Evolutionary conservation across 2,329 filamentous ascomycete genomes (phyloP), one percentile per base, ranked within the genome.

Genomic region (Cladosporium phlei): DNA sequence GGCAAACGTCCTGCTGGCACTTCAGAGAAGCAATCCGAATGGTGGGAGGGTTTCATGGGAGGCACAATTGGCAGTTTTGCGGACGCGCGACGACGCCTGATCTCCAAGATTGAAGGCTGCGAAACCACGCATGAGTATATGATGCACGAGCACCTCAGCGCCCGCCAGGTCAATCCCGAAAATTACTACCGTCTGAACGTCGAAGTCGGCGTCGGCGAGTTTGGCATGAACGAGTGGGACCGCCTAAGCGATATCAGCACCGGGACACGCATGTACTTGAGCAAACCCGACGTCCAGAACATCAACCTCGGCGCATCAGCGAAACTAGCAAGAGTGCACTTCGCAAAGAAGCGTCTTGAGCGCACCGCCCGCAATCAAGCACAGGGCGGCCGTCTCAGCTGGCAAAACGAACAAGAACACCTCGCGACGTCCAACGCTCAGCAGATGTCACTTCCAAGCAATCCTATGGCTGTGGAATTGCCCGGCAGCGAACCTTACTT

Each of bases 141-240:
- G 89, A 70, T 85, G 49, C 81, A 79, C 49, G 86, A 94, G 38
- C 80, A 90, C 55, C 74, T 97, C 17, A 70, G 79, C 5, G 86
- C 83, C 64, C 81, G 89, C 25, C 57, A 58, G 12, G 87, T 97
- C 50, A 90, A 86, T 58, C 78, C 80, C 42, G 90, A 96, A 49
- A 88, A 94, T 64, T 98, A 98, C 70, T 95, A 89, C 65, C 85
- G 93, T 6, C 74, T 97, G n/a, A 98, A 98, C 55, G 93, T 97
- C 30, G 90, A 97, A 62, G 83, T 95, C 12, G 93, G 91, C 1
- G 90, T 97, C 3, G 90, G 91, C 44, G 93, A 97, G 62, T 97
- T 96, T 64, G 91, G 87, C 42, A 97, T 98, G 89, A 98, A 97
- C 21, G 93, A 97, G 65, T 98, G 93, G 93, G 80, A 88, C 59